Evolutionary conservation across 306 rosid species (phyloP), one percentile per base, ranked within the genome.

Genomic region (Begonia loranthoides): DNA sequence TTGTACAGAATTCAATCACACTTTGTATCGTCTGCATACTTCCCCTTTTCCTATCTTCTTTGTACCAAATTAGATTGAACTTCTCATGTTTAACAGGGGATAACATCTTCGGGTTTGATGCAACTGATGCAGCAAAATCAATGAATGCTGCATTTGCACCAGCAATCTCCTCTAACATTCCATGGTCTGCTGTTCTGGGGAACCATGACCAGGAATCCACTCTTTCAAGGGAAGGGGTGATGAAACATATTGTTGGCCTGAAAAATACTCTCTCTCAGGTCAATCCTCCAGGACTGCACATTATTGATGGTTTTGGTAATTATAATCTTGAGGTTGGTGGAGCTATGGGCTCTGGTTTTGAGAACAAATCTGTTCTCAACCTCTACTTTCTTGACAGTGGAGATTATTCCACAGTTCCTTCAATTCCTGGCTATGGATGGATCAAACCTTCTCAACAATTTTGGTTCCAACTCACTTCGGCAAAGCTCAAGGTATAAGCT

Each of bases 141-240:
- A 12, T 90, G 76, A 49, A 80, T 36, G 83, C 83, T 28, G 95
- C 95, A 17, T 90, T 80, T 79, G 87, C 79, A 39, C 95, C 94
- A 9, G 99, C 99, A 58, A 80, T 90, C 62, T 67, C 54, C 7
- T 80, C 92, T n/a, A 80, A 78, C 55, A 82, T 80, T 61, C 94
- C 92, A 13, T 90, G 99, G 99, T 83, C 81, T 2, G 95, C 95
- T 60, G 61, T 90, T 54, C 49, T 86, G 74, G 99, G 99, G 39
- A 90, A 90, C 80, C 99, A 90, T 76, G 99, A 90, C 60, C 99
- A 86, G 64, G 80, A 90, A 76, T 82, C 86, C 9, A 60, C 89
- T 49, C 92, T 90, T 45, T 76, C 87, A 6, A 78, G 99, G 72
- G 83, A 70, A 76, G 87, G 92, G 17, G 99, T 90, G 50, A 90